Percentiles rank a stretch among this genome's conserved stretches.
These are phyloP conservation scores for Coccinonectria pachysandricola DNA, from an alignment of 2,329 filamentous ascomycete genomes.

Conservation along the genomic window DNA sequence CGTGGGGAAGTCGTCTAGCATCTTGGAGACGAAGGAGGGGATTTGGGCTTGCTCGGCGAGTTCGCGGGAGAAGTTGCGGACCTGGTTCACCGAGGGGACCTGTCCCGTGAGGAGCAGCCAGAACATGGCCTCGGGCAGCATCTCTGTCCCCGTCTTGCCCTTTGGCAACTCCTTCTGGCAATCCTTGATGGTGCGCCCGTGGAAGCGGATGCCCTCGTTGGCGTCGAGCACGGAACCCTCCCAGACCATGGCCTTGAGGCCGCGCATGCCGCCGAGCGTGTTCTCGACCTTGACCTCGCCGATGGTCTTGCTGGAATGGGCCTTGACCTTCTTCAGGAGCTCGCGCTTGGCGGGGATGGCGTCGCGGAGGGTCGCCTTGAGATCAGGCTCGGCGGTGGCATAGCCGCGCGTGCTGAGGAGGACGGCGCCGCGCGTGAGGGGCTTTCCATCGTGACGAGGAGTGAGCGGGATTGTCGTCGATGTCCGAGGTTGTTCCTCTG, in stretches of 20 bases:
- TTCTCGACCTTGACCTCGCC: conserved; percentile 92
- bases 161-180: conserved; percentile 92
- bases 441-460: too few relatives aligned
- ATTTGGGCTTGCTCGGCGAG: conserved; percentile 78
- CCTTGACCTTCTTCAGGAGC: conserved; percentile 87
- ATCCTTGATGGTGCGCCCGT: conserved; percentile 95
- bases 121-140: conserved; percentile 99
- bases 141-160: conserved; percentile 83
- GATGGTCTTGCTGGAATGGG: conserved; percentile 68
- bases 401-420: conserved; percentile 43
- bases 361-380: conserved; percentile 77
- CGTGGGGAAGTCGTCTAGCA: conserved; percentile 82
- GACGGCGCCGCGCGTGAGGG: conserved; percentile 22
- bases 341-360: conserved; percentile 88
- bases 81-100: conserved; percentile 73
- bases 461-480: too few relatives aligned
- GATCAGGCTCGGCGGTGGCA: conserved; percentile 71
- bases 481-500: too few relatives aligned
- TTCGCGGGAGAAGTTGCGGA: conserved; percentile 73
- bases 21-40: conserved; percentile 71
- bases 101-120: conserved; percentile 93
- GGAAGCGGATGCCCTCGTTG: conserved; percentile 95
- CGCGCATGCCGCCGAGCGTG: conserved; percentile 92
- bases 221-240: conserved; percentile 95
- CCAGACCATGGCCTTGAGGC: conserved; percentile 97